These are phyloP conservation scores for Ophioceras dolichostomum DNA, from an alignment of 2,329 filamentous ascomycete species.

Conservation along the genomic window DNA sequence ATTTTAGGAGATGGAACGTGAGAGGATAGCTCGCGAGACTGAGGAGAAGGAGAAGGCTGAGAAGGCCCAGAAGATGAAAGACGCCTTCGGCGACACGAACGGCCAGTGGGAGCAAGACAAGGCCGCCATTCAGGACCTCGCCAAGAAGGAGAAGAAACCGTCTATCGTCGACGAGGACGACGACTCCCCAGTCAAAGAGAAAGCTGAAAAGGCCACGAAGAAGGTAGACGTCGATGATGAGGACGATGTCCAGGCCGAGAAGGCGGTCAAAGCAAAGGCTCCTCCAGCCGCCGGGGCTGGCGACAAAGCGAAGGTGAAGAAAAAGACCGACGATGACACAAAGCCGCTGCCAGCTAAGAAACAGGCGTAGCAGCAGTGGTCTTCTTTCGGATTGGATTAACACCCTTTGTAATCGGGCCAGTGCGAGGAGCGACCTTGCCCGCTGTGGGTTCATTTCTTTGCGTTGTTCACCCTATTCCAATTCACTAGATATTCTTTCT, in stretches of 20 bases:
- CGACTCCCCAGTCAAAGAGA: constrained; percentile 1
- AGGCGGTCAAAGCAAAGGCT: neutral
- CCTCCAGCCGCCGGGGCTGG: neutral
- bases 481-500: too few relatives aligned
- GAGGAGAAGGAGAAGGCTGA: constrained; percentile 67
- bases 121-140: constrained; percentile 59
- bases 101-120: constrained; percentile 88
- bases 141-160: constrained; percentile 39
- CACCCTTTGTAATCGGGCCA: too few relatives aligned
- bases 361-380: neutral
- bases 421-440: too few relatives aligned
- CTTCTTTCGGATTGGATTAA: too few relatives aligned
- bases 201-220: neutral
- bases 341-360: constrained; percentile 1
- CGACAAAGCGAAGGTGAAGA: neutral
- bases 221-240: constrained; percentile 4
- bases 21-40: constrained; percentile 65
- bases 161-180: constrained; percentile 9
- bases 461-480: too few relatives aligned
- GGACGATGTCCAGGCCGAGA: constrained; percentile 1
- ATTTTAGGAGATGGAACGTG: constrained; percentile 76
- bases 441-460: constrained; percentile 1
- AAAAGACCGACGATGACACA: neutral
- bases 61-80: constrained; percentile 64
- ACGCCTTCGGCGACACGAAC: constrained; percentile 64